Evolutionary conservation across 2,329 filamentous ascomycete species (phyloP).

Genomic region (Fusarium floridanum): DNA sequence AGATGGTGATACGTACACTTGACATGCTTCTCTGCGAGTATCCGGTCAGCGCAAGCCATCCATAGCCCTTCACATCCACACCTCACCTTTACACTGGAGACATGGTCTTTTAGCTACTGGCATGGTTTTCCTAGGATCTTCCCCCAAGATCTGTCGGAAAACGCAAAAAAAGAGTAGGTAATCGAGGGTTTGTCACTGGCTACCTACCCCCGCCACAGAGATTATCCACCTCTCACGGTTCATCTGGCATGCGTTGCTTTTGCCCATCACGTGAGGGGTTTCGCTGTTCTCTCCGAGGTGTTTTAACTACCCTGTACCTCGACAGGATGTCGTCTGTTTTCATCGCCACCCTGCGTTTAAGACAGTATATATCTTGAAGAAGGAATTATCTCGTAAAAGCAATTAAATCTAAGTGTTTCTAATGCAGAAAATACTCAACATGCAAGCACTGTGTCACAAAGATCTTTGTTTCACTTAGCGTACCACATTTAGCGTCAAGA

Average conservation of each 20-base stretch:
- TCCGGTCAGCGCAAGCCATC: slow-evolving; percentile 25
- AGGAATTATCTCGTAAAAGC: not conserved
- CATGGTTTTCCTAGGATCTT: slow-evolving; percentile 40
- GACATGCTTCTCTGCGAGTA: slow-evolving; percentile 50
- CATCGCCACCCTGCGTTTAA: rapidly evolving
- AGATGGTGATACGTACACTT: slow-evolving; percentile 47
- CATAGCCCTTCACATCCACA: not conserved
- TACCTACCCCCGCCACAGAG: slow-evolving; percentile 26
- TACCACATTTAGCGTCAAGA: not conserved
- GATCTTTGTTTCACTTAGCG: slow-evolving; percentile 4
- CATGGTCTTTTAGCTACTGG: slow-evolving; percentile 52
- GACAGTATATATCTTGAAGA: rapidly evolving
- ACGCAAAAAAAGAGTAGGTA: slow-evolving; percentile 11
- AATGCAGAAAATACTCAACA: not conserved
- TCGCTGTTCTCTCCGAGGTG: slow-evolving; percentile 41
- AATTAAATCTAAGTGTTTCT: not conserved
- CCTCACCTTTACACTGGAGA: slow-evolving; percentile 52
- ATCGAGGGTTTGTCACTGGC: slow-evolving; percentile 12
- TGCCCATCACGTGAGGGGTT: slow-evolving; percentile 29
- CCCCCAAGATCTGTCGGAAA: too few relatives aligned
- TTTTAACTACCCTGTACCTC: slow-evolving; percentile 22
- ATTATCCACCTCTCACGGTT: slow-evolving; percentile 18
- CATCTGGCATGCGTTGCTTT: slow-evolving; percentile 11
- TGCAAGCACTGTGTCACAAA: too few relatives aligned
- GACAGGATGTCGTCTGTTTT: rapidly evolving